A percentile compares a stretch with the other conserved stretches of the same genome.
These are phyloP conservation scores for Paramicrosporidium saccamoebae DNA, from an alignment of 371 early-diverging fungal genomes.

Conservation along the genomic window DNA sequence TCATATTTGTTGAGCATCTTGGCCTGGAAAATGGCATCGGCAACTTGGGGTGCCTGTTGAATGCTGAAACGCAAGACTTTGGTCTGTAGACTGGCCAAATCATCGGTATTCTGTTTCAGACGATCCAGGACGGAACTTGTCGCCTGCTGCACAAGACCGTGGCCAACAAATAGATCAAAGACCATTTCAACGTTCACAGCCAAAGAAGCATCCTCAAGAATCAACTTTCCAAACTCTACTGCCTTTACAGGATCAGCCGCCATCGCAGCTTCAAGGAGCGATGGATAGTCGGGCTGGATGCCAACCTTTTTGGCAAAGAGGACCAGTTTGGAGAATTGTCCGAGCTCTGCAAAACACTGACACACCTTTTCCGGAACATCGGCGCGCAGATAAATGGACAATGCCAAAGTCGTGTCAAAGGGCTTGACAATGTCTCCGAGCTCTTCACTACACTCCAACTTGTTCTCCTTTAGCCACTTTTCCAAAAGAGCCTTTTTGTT, in stretches of 20 bases:
- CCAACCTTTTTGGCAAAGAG: conserved; percentile 74
- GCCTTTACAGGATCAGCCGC: conserved; percentile 71
- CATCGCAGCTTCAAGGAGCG: conserved; percentile 55
- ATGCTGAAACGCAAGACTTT: conserved; percentile 87
- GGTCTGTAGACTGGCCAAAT: conserved; percentile 70
- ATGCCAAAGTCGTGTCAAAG: conserved; percentile 53
- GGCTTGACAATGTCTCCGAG: conserved; percentile 84
- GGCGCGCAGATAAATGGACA: conserved; percentile 75
- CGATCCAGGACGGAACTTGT: conserved; percentile 84
- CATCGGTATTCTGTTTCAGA: conserved; percentile 52
- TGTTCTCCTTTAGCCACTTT: conserved; percentile 94
- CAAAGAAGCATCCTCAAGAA: conserved; percentile 47
- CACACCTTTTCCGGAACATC: conserved; percentile 55
- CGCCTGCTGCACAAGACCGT: conserved; percentile 76
- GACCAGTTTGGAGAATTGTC: conserved; percentile 77
- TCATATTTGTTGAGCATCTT: conserved; percentile 83
- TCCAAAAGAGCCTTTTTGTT: conserved; percentile 71
- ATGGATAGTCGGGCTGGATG: conserved; percentile 62
- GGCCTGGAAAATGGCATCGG: conserved; percentile 84
- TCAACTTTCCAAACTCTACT: conserved; percentile 51
- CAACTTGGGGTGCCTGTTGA: conserved; percentile 81
- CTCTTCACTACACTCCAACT: conserved; percentile 83
- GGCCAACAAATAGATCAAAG: conserved; percentile 62
- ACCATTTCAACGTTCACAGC: conserved; percentile 55
- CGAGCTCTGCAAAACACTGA: conserved; percentile 71